Evolutionary conservation across 148 eudicot species (phyloP).

Genomic region (Dianthus caryophyllus): DNA sequence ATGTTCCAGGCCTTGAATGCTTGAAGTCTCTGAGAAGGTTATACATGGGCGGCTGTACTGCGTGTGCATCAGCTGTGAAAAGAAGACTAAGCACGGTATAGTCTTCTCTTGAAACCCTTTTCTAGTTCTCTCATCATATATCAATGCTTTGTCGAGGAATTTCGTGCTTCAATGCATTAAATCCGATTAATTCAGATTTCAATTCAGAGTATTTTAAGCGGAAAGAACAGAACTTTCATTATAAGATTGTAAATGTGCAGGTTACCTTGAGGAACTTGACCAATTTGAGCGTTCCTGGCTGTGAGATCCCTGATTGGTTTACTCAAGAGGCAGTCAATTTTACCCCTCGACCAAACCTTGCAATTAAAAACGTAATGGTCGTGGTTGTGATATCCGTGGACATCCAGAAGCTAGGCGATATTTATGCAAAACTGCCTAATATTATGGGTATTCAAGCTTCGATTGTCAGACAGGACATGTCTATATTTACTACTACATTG

Average conservation of each 20-base stretch:
- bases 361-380: conserved; percentile 39
- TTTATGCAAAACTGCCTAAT: conserved; percentile 22
- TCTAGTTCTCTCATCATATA: not conserved
- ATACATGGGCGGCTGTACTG: conserved; percentile 50
- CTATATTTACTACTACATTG: conserved; percentile 24
- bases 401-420: conserved; percentile 12
- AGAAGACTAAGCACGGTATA: conserved; percentile 42
- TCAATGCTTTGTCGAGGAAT: too few species aligned
- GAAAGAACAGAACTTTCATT: not conserved
- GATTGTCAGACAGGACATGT: conserved; percentile 25
- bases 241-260: conserved; percentile 27
- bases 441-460: conserved; percentile 32
- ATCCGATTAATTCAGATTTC: too few species aligned
- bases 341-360: conserved; percentile 30
- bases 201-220: too few species aligned
- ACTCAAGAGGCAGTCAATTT: conserved; percentile 28
- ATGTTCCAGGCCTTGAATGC: conserved; percentile 51
- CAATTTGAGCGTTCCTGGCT: conserved; percentile 46
- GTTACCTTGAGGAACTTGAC: conserved; percentile 36
- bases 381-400: conserved; percentile 45
- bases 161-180: too few species aligned
- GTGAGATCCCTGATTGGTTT: conserved; percentile 57
- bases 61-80: conserved; percentile 27
- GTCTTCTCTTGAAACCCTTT: conserved; percentile 17
- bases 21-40: conserved; percentile 50